Evolutionary conservation across 352 stramenopile genomes (phyloP), one percentile per base, ranked within the genome.

Genomic region (Globisporangium splendens): DNA sequence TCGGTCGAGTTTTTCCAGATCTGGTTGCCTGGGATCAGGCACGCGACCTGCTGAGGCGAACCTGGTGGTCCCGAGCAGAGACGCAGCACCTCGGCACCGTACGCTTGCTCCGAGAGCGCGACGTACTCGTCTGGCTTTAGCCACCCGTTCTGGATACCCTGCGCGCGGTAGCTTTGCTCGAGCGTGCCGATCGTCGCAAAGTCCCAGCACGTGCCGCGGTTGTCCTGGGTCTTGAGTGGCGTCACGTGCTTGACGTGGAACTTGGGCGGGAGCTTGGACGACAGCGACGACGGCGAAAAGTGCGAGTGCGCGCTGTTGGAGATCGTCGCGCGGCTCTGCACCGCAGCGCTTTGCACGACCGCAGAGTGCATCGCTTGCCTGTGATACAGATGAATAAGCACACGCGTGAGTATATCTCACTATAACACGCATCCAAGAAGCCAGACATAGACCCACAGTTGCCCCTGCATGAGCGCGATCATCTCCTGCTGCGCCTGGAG

Each of bases 1-100:
- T 87, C 76, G 11, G 79, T 89, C 38, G 79, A 73, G 79, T 89
- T 87, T 51, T 84, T 70, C 71, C 73, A 86, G 49, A 86, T 83
- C 13, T 56, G 55, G 52, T 89, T 86, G 43, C 73, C 78, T 0
- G 78, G 75, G 33, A 89, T 75, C 51, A 86, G 66, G 41, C 75
- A 89, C 42, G 75, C 76, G 24, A 77, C 66, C 62, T 86, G 78
- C 58, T 89, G 75, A 15, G 75, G 73, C 21, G 75, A 86, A 17
- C 55, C 69, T 1, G 67, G 61, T 1, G 69, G 69, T 0, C 76
- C 74, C 11, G 76, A 65, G 66, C 79, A 89, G 18, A 89, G 59
- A 10, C 76, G 74, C 35, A 89, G 55, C 18, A 87, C 60, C 52
- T 89, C 79, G 14, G 76, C 79, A 11, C 79, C 79, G 50, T 84